phyloP scores from a whole-genome alignment of 2,329 filamentous ascomycete genomes.

The Ramularia collo-cygni region DNA sequence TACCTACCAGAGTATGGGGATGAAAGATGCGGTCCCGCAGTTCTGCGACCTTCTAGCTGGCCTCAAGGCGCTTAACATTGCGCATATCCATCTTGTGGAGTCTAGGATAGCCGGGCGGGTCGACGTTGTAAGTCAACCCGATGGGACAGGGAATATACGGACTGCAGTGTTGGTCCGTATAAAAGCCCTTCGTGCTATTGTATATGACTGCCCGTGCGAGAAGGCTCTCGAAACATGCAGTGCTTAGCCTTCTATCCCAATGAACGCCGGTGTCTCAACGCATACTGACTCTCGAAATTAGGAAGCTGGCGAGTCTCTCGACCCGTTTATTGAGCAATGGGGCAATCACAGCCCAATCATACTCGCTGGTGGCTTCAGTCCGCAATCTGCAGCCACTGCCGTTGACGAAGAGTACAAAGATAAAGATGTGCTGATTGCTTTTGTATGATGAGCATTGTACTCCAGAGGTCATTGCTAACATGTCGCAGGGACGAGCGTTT shows the following conservation, averaged over 20 bases:
- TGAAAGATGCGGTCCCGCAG: constrained; percentile 56
- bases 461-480: not conserved
- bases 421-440: constrained; percentile 39
- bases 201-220: no score
- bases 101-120: constrained; percentile 43
- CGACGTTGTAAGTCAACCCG: constrained; percentile 24
- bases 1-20: constrained; percentile 48
- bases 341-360: constrained; percentile 41
- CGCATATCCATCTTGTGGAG: constrained; percentile 58
- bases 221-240: constrained; percentile 11
- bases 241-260: not conserved
- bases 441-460: constrained; percentile 25
- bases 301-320: constrained; percentile 29
- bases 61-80: constrained; percentile 47
- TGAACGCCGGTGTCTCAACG: not conserved
- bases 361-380: constrained; percentile 39
- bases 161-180: not conserved
- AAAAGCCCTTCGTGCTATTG: no score
- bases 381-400: constrained; percentile 33
- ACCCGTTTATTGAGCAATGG: constrained; percentile 44
- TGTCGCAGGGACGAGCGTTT: constrained; percentile 34
- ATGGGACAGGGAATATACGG: not conserved
- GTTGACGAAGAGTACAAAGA: constrained; percentile 32
- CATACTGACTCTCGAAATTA: not conserved
- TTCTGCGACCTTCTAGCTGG: constrained; percentile 52